These are phyloP conservation scores for Xerocomus brunneocitrinus DNA, from an alignment of 768 basidiomycete genomes.

Conservation along the genomic window DNA sequence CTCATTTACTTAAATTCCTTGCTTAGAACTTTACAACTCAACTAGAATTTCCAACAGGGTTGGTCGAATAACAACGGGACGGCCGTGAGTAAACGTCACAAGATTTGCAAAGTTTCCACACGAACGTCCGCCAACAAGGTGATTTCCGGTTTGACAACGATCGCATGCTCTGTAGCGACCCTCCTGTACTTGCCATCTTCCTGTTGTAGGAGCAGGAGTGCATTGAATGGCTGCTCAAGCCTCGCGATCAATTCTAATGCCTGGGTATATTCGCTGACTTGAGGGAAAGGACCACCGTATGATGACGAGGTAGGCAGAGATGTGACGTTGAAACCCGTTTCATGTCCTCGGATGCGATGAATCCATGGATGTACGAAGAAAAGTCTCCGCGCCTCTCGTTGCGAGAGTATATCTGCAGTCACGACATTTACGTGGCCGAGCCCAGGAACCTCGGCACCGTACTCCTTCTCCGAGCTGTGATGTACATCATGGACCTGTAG, in stretches of 20 bases:
- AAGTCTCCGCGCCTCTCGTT: background rate
- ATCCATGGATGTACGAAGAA: constrained; percentile 7
- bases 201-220: constrained; percentile 4
- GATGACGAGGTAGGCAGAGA: background rate
- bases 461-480: background rate
- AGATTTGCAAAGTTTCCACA: constrained; percentile 1
- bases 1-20: too few relatives aligned
- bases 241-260: constrained; percentile 3
- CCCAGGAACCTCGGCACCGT: background rate
- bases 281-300: background rate
- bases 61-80: too few relatives aligned
- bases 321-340: background rate
- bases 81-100: background rate
- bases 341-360: background rate
- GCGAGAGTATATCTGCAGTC: background rate
- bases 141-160: background rate
- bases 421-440: background rate
- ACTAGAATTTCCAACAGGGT: too few relatives aligned
- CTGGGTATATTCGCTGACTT: background rate
- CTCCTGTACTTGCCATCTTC: constrained; percentile 14
- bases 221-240: constrained; percentile 4
- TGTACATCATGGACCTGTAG: background rate
- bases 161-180: constrained; percentile 2
- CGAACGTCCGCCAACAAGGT: background rate
- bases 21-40: too few relatives aligned